These are phyloP conservation scores for Pythium guiyangense DNA, from an alignment of 352 stramenopile genomes.

Conservation along the genomic window DNA sequence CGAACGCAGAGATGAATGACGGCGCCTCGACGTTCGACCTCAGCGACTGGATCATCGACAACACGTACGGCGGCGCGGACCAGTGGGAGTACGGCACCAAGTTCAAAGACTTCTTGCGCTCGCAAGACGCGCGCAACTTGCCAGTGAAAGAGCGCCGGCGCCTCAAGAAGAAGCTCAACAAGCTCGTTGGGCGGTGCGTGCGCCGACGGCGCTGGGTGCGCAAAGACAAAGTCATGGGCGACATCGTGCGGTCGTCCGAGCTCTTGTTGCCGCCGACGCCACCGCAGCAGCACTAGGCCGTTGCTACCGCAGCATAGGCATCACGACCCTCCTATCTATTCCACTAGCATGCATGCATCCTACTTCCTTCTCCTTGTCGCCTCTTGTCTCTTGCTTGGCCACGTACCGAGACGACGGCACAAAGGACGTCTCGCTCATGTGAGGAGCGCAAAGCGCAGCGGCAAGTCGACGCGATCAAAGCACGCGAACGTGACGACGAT, in stretches of 20 bases:
- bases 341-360: not conserved
- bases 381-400: not conserved
- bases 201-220: slow-evolving; percentile 76
- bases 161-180: slow-evolving; percentile 81
- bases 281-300: not conserved
- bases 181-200: slow-evolving; percentile 73
- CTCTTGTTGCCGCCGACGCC: not conserved
- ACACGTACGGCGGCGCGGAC: slow-evolving; percentile 56
- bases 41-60: slow-evolving; percentile 78
- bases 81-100: slow-evolving; percentile 85
- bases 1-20: slow-evolving; percentile 71
- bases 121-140: slow-evolving; percentile 41
- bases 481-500: slow-evolving; percentile 84
- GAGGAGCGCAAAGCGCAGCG: slow-evolving; percentile 67
- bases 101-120: slow-evolving; percentile 80
- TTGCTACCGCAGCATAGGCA: not conserved
- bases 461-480: slow-evolving; percentile 70
- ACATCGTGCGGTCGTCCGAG: slow-evolving; percentile 12
- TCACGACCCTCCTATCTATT: not conserved
- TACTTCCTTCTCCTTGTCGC: not conserved
- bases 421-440: slow-evolving; percentile 16
- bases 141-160: slow-evolving; percentile 48
- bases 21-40: slow-evolving; percentile 54
- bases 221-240: slow-evolving; percentile 56
- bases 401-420: no score